Evolutionary conservation across 257 asterid genomes (phyloP).

Genomic region (Henckelia pumila): DNA sequence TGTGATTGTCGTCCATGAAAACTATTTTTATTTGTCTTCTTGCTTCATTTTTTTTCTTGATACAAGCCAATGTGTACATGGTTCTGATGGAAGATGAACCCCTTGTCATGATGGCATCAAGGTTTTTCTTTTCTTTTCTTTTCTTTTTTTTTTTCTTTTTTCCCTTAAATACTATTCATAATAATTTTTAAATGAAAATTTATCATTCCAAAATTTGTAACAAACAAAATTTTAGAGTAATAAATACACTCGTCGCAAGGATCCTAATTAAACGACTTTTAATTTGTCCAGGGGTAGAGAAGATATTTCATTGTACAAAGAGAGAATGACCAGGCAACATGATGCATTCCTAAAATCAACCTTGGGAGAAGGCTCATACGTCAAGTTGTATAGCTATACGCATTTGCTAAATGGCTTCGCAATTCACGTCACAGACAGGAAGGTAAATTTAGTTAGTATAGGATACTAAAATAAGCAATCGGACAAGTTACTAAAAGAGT

Average conservation of each 20-base stretch:
- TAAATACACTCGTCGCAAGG: too few species aligned
- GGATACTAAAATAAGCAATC: neutral
- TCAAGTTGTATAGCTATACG: slow-evolving; percentile 62
- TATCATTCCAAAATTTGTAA: too few species aligned
- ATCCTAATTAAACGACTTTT: neutral
- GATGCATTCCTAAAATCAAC: slow-evolving; percentile 47
- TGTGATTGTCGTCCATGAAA: slow-evolving; percentile 26
- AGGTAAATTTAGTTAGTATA: slow-evolving; percentile 27
- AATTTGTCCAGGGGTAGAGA: slow-evolving; percentile 19
- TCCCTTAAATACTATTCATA: too few species aligned
- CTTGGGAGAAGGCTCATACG: slow-evolving; percentile 37
- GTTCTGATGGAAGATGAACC: slow-evolving; percentile 55
- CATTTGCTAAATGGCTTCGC: slow-evolving; percentile 68
- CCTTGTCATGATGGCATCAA: slow-evolving; percentile 29
- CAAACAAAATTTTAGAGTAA: too few species aligned
- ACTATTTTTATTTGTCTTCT: slow-evolving; percentile 23
- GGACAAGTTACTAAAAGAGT: neutral
- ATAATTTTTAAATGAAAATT: too few species aligned
- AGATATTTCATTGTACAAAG: slow-evolving; percentile 27
- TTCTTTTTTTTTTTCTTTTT: too few species aligned
- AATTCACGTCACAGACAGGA: slow-evolving; percentile 36
- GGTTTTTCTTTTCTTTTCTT: neutral
- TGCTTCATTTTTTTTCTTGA: slow-evolving; percentile 25
- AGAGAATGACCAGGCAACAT: slow-evolving; percentile 26
- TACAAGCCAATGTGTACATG: slow-evolving; percentile 46